Evolutionary conservation across 495 filamentous ascomycete species (phyloP).

Genomic region (Trichocladium antarcticum): DNA sequence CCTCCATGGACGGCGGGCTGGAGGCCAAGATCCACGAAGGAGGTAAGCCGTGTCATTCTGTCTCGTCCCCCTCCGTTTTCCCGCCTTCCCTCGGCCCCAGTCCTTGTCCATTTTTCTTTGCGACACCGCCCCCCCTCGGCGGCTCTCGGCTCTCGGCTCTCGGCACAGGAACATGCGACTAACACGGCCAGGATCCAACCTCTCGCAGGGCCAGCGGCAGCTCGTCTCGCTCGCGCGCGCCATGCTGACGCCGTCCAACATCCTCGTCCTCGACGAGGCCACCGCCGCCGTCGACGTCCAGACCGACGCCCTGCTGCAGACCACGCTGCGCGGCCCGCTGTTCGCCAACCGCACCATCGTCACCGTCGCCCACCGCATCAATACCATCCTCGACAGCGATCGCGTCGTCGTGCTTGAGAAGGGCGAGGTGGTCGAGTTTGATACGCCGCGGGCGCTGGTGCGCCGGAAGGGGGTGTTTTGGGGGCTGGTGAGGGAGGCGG

Average conservation of each 20-base stretch:
- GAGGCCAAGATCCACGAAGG: slow-evolving; percentile 91
- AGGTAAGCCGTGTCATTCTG: slow-evolving; percentile 45
- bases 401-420: slow-evolving; percentile 76
- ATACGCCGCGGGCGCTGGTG: slow-evolving; percentile 34
- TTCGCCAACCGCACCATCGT: slow-evolving; percentile 92
- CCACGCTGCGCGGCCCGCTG: slow-evolving; percentile 48
- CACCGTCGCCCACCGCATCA: slow-evolving; percentile 94
- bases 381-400: slow-evolving; percentile 90
- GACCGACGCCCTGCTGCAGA: slow-evolving; percentile 76
- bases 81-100: slow-evolving; percentile 32
- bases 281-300: slow-evolving; percentile 94
- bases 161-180: neutral
- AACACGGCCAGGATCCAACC: slow-evolving; percentile 47
- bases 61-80: neutral
- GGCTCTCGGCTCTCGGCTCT: neutral
- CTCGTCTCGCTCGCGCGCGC: slow-evolving; percentile 87
- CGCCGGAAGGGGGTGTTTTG: slow-evolving; percentile 36
- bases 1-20: slow-evolving; percentile 76
- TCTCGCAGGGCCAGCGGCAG: slow-evolving; percentile 84
- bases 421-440: slow-evolving; percentile 41
- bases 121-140: no score
- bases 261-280: slow-evolving; percentile 93
- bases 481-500: slow-evolving; percentile 39
- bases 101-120: neutral
- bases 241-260: slow-evolving; percentile 89